Evolutionary conservation across 169 alveolate species (phyloP).

Genomic region (Cryptosporidium ryanae): DNA sequence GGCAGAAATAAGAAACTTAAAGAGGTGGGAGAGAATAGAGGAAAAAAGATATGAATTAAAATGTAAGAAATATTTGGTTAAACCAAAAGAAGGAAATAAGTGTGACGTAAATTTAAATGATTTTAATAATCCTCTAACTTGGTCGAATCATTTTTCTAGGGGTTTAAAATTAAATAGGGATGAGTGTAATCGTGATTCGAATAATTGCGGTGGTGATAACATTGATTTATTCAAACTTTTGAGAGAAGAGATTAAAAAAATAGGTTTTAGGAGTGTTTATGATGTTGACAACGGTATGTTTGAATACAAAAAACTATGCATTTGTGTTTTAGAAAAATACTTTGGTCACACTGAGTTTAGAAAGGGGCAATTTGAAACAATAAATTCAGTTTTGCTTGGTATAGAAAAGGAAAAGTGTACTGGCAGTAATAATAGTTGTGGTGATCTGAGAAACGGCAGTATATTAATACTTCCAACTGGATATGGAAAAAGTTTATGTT

Average conservation of each 20-base stretch:
- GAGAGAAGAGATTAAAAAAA: conserved; percentile 6
- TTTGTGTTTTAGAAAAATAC: conserved; percentile 3
- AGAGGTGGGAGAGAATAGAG: conserved; percentile 56
- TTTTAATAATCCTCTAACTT: not conserved
- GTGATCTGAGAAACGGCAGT: conserved; percentile 26
- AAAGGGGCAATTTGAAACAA: conserved; percentile 86
- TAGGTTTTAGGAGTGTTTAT: not conserved
- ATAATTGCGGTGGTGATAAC: not conserved
- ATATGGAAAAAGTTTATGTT: conserved; percentile 80
- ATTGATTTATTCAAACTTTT: conserved; percentile 6
- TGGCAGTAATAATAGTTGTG: conserved; percentile 77
- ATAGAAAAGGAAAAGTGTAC: conserved; percentile 81
- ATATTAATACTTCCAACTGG: conserved; percentile 83
- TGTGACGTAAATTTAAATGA: not conserved
- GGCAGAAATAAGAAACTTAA: conserved; percentile 25
- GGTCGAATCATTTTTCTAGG: conserved; percentile 53
- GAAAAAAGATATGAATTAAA: conserved; percentile 50
- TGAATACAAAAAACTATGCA: not conserved
- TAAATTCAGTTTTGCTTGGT: conserved; percentile 78
- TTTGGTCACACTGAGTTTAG: conserved; percentile 85
- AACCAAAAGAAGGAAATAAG: not conserved
- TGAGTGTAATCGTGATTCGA: not conserved
- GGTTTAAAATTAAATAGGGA: conserved; percentile 1
- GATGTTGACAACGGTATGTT: not conserved
- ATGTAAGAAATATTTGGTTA: conserved; percentile 19